Base-by-base conservation (phyloP, 768 basidiomycete species). In the Boletus rufocinnamomeus region DNA sequence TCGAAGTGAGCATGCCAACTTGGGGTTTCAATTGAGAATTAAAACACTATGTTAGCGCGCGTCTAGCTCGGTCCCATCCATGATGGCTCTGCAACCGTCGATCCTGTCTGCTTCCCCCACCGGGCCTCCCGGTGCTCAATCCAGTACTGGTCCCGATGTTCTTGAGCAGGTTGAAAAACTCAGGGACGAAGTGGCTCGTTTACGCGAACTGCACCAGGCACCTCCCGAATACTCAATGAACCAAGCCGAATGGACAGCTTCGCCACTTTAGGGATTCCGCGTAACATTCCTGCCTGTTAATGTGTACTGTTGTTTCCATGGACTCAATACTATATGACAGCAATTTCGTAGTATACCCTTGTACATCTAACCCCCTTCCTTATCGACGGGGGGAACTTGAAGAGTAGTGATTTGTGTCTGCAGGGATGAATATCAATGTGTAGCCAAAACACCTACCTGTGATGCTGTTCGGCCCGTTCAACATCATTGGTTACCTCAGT, bases 101-200 rank as follows among this genome's bases (percentile, higher is more conserved):
- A 17, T 13, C 25, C 50, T 14, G 0, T n/a, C 49, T 8, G 4
- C 52, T 2, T 25, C 50, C 4, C 7, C 48, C 7, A 7, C 25
- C 4, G 11, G 46, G 0, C 6, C 41, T 27, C 47, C 54, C 10
- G 34, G 25, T 37, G 21, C 40, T 45, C 44, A 9, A 17, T 41
- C 49, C 0, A 10, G 38, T 21, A 21, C 19, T 4, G 21, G 37
- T 27, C 8, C 48, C 3, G 45, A 3, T 19, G 25, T 65, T 8
- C 8, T 35, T 1, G 57, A 35, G 30, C 52, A 62, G n/a, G 54
- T 66, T 4, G 64, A 48, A 2, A 4, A 28, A 9, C 45, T 65
- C 1, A 46, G 51, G 34, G 54, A 30, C 1, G 65, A 63, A 38
- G 56, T 66, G 2, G 54, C 58, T 25, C 61, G 58, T 32, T 53